phyloP scores from a whole-genome alignment of 768 basidiomycete species.

The Suillus tomentosus region DNA sequence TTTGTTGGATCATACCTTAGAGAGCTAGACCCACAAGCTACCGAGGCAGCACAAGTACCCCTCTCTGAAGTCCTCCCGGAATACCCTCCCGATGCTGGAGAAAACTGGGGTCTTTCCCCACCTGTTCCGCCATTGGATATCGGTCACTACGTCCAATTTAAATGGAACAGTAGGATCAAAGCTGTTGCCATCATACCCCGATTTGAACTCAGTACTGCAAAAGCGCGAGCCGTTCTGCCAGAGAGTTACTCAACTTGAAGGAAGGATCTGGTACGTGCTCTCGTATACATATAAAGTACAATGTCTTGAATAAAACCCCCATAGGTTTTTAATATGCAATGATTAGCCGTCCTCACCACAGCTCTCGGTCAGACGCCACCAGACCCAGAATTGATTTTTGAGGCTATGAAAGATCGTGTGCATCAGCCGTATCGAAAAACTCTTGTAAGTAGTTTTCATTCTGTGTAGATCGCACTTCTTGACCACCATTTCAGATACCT shows the following conservation, averaged over 20 bases:
- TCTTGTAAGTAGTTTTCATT: conserved; percentile 55
- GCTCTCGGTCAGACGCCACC: conserved; percentile 90
- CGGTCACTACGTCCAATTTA: conserved; percentile 91
- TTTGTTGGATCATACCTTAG: conserved; percentile 96
- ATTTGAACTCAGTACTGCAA: conserved; percentile 96
- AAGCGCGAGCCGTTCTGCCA: conserved; percentile 89
- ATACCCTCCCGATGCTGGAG: conserved; percentile 90
- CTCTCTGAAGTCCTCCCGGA: conserved; percentile 96
- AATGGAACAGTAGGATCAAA: conserved; percentile 81
- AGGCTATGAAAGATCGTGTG: conserved; percentile 98
- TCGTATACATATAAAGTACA: background rate
- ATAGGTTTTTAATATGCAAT: conserved; percentile 97
- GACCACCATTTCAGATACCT: conserved; percentile 67
- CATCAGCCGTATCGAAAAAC: conserved; percentile 95
- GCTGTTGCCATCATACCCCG: conserved; percentile 93
- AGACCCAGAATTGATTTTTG: conserved; percentile 95
- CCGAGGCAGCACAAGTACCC: conserved; percentile 84
- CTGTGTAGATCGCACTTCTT: background rate
- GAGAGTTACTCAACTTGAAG: conserved; percentile 78
- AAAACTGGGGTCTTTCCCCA: conserved; percentile 87
- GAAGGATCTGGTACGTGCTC: conserved; percentile 78
- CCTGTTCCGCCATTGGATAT: conserved; percentile 88
- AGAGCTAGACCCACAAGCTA: conserved; percentile 82
- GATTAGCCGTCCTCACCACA: conserved; percentile 93
- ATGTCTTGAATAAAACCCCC: background rate